Evolutionary conservation across 1,284 basidiomycete genomes (phyloP).

Genomic region (Cryptococcus sp.): DNA sequence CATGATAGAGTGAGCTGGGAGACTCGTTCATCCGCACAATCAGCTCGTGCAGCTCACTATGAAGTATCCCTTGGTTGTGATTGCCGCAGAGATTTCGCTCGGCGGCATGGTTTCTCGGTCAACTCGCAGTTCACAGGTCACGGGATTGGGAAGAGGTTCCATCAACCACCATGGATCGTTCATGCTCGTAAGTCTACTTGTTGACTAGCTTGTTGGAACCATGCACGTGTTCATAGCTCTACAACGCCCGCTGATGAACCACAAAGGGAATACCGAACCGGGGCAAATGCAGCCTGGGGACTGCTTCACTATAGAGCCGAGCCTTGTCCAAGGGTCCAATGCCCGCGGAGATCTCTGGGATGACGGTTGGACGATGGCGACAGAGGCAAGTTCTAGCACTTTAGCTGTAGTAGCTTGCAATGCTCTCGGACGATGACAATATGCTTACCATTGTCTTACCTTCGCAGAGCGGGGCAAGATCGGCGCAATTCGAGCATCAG

Average conservation of each 20-base stretch:
- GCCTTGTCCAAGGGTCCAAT: constrained; percentile 70
- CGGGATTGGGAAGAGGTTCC: constrained; percentile 82
- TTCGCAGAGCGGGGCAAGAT: constrained; percentile 66
- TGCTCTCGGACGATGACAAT: neutral
- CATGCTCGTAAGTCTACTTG: constrained; percentile 61
- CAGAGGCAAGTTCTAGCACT: constrained; percentile 60
- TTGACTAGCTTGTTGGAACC: neutral
- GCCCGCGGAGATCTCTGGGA: constrained; percentile 73
- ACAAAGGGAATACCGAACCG: constrained; percentile 71
- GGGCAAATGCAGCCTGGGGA: constrained; percentile 77
- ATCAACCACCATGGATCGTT: constrained; percentile 79
- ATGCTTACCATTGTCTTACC: neutral
- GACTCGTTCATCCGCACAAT: neutral
- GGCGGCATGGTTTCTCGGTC: constrained; percentile 60
- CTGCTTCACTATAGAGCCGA: constrained; percentile 88
- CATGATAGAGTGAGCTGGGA: constrained; percentile 64
- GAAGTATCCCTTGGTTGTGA: neutral
- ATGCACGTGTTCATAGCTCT: neutral
- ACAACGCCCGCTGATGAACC: neutral
- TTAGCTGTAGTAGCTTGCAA: too few species aligned
- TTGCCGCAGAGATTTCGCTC: constrained; percentile 47
- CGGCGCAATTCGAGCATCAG: constrained; percentile 85
- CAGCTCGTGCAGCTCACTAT: too few species aligned
- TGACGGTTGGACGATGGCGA: constrained; percentile 85
- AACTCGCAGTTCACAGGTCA: constrained; percentile 69